Percentiles rank a stretch among this genome's conserved stretches.
Conservation (phyloP, 78 protist genomes). For the Ministeria vibrans region DNA sequence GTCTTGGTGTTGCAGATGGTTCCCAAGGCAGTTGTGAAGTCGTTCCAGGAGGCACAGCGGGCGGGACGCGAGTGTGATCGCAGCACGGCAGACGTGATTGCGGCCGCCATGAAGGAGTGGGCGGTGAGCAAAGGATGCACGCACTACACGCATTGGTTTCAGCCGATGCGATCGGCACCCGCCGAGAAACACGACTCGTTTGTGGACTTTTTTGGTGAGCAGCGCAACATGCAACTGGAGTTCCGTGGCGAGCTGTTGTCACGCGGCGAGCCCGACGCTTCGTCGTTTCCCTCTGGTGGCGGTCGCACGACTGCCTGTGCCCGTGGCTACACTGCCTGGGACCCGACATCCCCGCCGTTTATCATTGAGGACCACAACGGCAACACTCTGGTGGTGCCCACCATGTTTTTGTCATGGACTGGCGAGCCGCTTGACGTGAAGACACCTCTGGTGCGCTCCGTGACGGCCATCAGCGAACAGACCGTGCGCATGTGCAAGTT, state of each 20-base stretch:
- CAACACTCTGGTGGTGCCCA: slow-evolving; percentile 59
- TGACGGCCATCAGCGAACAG: slow-evolving; percentile 32
- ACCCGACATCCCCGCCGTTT: slow-evolving; percentile 75
- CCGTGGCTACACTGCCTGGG: slow-evolving; percentile 87
- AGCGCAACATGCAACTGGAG: slow-evolving; percentile 1
- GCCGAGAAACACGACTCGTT: slow-evolving; percentile 76
- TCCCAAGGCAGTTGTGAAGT: too few species aligned
- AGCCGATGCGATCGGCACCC: slow-evolving; percentile 56
- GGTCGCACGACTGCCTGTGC: slow-evolving; percentile 83
- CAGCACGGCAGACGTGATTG: slow-evolving; percentile 31
- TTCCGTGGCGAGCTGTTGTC: slow-evolving; percentile 62
- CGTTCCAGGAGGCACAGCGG: too few species aligned
- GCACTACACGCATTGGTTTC: slow-evolving; percentile 82
- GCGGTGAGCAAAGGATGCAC: slow-evolving; percentile 75
- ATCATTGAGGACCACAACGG: slow-evolving; percentile 43
- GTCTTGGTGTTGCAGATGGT: too few species aligned
- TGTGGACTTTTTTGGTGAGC: slow-evolving; percentile 47
- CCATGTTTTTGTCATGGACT: slow-evolving; percentile 56
- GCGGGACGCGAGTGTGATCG: too few species aligned
- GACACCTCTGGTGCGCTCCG: slow-evolving; percentile 80
- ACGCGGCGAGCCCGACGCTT: slow-evolving; percentile 85
- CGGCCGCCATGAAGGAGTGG: slow-evolving; percentile 80
- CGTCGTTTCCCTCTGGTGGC: slow-evolving; percentile 89
- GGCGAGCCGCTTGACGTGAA: slow-evolving; percentile 84
- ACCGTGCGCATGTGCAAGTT: slow-evolving; percentile 7